phyloP scores from a whole-genome alignment of 805 yeast species.

The Candida easanensis region DNA sequence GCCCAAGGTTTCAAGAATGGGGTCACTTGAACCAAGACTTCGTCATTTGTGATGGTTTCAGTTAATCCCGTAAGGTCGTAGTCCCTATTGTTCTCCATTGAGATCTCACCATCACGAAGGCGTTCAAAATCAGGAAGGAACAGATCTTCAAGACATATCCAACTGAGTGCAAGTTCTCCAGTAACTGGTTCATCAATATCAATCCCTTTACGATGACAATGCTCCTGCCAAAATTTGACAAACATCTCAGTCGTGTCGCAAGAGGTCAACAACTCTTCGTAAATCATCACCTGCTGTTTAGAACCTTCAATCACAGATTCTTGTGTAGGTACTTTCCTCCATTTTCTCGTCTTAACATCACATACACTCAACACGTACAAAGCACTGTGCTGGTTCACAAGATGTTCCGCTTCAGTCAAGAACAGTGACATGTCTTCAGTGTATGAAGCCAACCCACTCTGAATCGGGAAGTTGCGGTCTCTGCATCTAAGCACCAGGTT shows the following conservation, averaged over 20 bases:
- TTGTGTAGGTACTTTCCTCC: slow-evolving; percentile 45
- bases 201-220: slow-evolving; percentile 44
- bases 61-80: slow-evolving; percentile 22
- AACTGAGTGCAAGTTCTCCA: slow-evolving; percentile 36
- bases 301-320: slow-evolving; percentile 46
- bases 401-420: slow-evolving; percentile 9
- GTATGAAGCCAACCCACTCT: neutral
- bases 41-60: slow-evolving; percentile 17
- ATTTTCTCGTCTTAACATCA: slow-evolving; percentile 63
- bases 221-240: slow-evolving; percentile 42
- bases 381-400: slow-evolving; percentile 18
- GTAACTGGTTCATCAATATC: slow-evolving; percentile 49
- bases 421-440: slow-evolving; percentile 14
- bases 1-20: slow-evolving; percentile 45
- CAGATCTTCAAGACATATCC: slow-evolving; percentile 44
- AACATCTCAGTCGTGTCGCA: slow-evolving; percentile 28
- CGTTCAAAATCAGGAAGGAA: slow-evolving; percentile 22
- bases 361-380: slow-evolving; percentile 33
- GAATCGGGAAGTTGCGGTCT: slow-evolving; percentile 10
- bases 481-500: slow-evolving; percentile 32
- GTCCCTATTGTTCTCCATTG: neutral
- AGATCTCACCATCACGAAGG: slow-evolving; percentile 41
- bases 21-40: neutral
- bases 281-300: slow-evolving; percentile 59
- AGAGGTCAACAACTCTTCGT: slow-evolving; percentile 48